Evolutionary conservation across 2,329 filamentous ascomycete genomes (phyloP), one percentile per base, ranked within the genome.

Genomic region (Lecanicillium sp.): DNA sequence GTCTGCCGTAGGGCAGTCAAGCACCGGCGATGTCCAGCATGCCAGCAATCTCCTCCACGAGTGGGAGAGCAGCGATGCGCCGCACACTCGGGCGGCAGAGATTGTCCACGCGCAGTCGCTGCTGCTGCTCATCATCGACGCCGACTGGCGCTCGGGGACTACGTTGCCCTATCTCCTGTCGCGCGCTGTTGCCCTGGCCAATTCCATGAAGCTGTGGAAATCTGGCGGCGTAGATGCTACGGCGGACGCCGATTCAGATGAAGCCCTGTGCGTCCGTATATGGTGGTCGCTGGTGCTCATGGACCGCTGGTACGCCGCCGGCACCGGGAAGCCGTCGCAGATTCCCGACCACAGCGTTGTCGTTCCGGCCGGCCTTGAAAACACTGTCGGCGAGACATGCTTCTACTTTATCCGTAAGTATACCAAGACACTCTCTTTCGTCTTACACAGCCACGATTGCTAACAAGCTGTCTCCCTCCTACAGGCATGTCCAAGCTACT

Each of bases 251-350:
- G 78, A 85, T 52, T 73, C 72, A 15, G 75, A 81, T 32, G 75
- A 79, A 36, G 74, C 75, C 14, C 62, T 86, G 4, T 71, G 72
- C 2, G 65, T 79, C 36, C 72, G 80, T 31, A 72, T 81, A 14
- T 87, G 83, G 83, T 86, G 80, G 78, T 75, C 77, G 12, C 62
- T 87, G 25, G 72, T 86, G 33, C 70, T 83, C 45, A 71, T 87
- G 46, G 83, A 87, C 51, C 73, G 81, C 13, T 87, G 81, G 80
- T 77, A 85, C 53, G 79, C 83, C 4, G 71, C 78, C n/a, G 79
- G 77, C 17, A 81, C 74, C 4, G 77, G 74, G 11, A 77, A 71
- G 44, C 77, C 80, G 2, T 47, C 77, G 11, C 66, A 80, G 42
- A 77, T 87, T 41, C 75, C 74, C 2, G 74, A 83, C 47, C 70